A percentile compares a stretch with the other conserved stretches of the same genome.
phyloP scores from a whole-genome alignment of 106 monocot genomes.

The Triglochin maritima region DNA sequence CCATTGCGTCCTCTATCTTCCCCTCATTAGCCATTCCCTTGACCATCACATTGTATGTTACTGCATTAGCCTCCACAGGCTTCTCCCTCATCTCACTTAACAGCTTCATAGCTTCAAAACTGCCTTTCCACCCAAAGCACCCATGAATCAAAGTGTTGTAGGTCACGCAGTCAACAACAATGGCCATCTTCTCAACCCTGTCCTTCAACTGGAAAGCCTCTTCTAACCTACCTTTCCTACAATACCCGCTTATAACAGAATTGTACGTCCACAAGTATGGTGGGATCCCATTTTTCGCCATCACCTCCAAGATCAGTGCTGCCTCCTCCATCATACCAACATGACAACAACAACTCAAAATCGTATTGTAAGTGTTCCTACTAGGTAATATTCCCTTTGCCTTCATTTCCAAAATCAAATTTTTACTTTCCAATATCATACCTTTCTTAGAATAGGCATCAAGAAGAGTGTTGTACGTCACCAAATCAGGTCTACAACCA shows the following conservation, averaged over 20 bases:
- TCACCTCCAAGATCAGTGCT: slow-evolving; percentile 45
- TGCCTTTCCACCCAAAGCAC: slow-evolving; percentile 39
- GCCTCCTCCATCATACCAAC: slow-evolving; percentile 83
- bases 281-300: slow-evolving; percentile 38
- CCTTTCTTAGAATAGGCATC: slow-evolving; percentile 58
- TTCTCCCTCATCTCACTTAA: slow-evolving; percentile 60
- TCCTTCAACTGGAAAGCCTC: slow-evolving; percentile 61
- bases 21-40: slow-evolving; percentile 66
- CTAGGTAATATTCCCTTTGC: slow-evolving; percentile 31
- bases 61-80: slow-evolving; percentile 30
- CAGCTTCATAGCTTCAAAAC: slow-evolving; percentile 30
- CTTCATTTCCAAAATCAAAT: slow-evolving; percentile 70
- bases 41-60: slow-evolving; percentile 67
- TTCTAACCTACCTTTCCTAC: slow-evolving; percentile 51
- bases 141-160: slow-evolving; percentile 74
- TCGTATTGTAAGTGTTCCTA: slow-evolving; percentile 64
- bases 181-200: slow-evolving; percentile 51
- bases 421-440: slow-evolving; percentile 59
- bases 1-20: slow-evolving; percentile 62
- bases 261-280: slow-evolving; percentile 85
- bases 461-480: slow-evolving; percentile 78
- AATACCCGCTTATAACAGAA: slow-evolving; percentile 58
- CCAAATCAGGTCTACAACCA: slow-evolving; percentile 42
- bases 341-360: slow-evolving; percentile 53
- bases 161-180: slow-evolving; percentile 57